A percentile compares a stretch with the other conserved stretches of the same genome.
phyloP scores from a whole-genome alignment of 257 asterid species.

The Echium plantagineum region DNA sequence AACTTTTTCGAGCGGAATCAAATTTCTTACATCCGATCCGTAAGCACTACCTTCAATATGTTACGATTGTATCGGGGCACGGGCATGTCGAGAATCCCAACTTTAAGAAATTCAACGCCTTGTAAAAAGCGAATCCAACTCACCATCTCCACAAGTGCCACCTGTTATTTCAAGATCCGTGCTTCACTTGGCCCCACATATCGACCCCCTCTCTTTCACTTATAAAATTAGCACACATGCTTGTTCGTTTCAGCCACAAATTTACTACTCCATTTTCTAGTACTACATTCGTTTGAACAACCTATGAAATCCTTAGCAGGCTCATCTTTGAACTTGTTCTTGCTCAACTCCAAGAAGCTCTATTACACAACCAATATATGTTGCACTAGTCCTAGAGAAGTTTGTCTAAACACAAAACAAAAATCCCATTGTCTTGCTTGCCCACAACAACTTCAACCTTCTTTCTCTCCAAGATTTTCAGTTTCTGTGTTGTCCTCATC shows the following conservation, averaged over 20 bases:
- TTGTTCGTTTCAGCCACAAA: slow-evolving; percentile 13
- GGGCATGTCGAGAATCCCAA: too few relatives aligned
- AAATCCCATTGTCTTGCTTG: slow-evolving; percentile 14
- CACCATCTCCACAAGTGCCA: background rate
- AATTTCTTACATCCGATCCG: too few relatives aligned
- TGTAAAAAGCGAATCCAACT: too few relatives aligned
- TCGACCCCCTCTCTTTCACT: background rate
- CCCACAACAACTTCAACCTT: slow-evolving; percentile 17
- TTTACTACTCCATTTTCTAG: background rate
- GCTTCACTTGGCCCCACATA: slow-evolving; percentile 5
- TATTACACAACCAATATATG: slow-evolving; percentile 8
- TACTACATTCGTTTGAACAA: background rate
- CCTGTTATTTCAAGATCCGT: slow-evolving; percentile 1
- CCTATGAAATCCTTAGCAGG: slow-evolving; percentile 42
- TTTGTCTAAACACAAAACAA: slow-evolving; percentile 16
- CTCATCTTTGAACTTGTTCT: slow-evolving; percentile 21
- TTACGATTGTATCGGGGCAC: too few relatives aligned
- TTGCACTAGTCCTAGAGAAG: slow-evolving; percentile 8
- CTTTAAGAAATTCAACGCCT: too few relatives aligned
- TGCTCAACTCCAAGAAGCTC: slow-evolving; percentile 16
- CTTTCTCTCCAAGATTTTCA: slow-evolving; percentile 20
- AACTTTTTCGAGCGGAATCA: too few relatives aligned
- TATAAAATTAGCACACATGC: slow-evolving; percentile 8
- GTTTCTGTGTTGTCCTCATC: slow-evolving; percentile 17
- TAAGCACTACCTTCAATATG: too few relatives aligned